Percentiles rank a stretch among this genome's conserved stretches.
phyloP scores from a whole-genome alignment of 495 filamentous ascomycete genomes.

The Lasiosphaeriaceae sp. region DNA sequence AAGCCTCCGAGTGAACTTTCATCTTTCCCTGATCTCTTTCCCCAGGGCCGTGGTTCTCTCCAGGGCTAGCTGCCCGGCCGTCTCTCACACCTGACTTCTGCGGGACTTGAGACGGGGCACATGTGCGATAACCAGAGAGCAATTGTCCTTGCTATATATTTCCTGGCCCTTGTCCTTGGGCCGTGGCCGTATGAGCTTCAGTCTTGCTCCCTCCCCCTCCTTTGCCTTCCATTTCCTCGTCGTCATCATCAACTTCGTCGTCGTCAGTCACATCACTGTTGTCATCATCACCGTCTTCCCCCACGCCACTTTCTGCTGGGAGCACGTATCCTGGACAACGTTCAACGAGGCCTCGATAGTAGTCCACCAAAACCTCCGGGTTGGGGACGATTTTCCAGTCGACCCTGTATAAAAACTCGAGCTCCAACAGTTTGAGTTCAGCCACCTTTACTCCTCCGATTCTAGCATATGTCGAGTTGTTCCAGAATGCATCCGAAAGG shows the following conservation, averaged over 20 bases:
- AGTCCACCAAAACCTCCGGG: slow-evolving; percentile 86
- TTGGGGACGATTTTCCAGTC: slow-evolving; percentile 97
- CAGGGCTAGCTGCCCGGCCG: too few species aligned
- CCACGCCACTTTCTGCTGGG: slow-evolving; percentile 25
- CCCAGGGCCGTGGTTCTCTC: too few species aligned
- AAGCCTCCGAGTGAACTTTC: too few species aligned
- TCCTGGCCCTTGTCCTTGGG: not conserved
- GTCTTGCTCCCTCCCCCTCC: not conserved
- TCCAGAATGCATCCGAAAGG: slow-evolving; percentile 95
- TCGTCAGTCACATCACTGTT: slow-evolving; percentile 18
- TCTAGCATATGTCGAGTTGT: slow-evolving; percentile 89
- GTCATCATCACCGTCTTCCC: slow-evolving; percentile 17
- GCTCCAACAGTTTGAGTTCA: slow-evolving; percentile 87
- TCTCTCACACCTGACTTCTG: too few species aligned
- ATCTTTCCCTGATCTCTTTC: too few species aligned
- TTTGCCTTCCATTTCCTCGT: slow-evolving; percentile 6
- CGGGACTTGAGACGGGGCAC: too few species aligned
- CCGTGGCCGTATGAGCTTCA: not conserved
- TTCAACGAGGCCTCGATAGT: slow-evolving; percentile 81
- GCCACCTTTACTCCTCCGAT: slow-evolving; percentile 86
- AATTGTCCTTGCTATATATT: not conserved
- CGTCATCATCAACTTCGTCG: slow-evolving; percentile 22
- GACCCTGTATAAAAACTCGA: slow-evolving; percentile 86
- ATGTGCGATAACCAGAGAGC: not conserved
- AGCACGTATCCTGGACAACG: slow-evolving; percentile 44